A percentile compares a stretch with the other conserved stretches of the same genome.
These are phyloP conservation scores for Barbatosphaeria neglecta DNA, from an alignment of 495 filamentous ascomycete genomes.

Conservation along the genomic window DNA sequence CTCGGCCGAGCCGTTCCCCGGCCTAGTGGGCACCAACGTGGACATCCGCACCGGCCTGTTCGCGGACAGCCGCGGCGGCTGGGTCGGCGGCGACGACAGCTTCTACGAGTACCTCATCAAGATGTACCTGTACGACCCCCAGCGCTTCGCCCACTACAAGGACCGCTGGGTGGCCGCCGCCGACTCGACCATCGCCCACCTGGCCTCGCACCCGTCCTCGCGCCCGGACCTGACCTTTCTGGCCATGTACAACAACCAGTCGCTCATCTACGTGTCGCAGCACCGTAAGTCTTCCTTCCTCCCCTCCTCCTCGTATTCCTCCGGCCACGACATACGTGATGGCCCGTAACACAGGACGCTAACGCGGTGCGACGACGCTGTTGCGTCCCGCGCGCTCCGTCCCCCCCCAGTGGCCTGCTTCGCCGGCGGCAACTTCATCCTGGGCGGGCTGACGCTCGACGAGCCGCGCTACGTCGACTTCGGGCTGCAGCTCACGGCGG, in stretches of 20 bases:
- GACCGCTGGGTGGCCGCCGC: constrained; percentile 70
- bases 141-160: constrained; percentile 49
- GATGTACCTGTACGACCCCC: constrained; percentile 76
- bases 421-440: constrained; percentile 74
- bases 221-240: constrained; percentile 69
- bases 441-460: constrained; percentile 63
- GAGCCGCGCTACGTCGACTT: constrained; percentile 57
- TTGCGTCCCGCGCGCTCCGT: background rate
- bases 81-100: constrained; percentile 71
- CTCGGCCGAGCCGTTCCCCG: constrained; percentile 60
- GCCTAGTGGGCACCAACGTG: constrained; percentile 61
- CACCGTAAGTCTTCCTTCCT: constrained; percentile 39
- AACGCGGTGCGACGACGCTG: too few species aligned
- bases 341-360: too few species aligned
- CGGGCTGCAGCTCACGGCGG: constrained; percentile 60
- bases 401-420: constrained; percentile 55
- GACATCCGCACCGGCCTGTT: constrained; percentile 55
- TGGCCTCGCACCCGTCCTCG: constrained; percentile 57
- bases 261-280: constrained; percentile 40
- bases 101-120: constrained; percentile 94
- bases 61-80: constrained; percentile 54
- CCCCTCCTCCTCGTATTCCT: background rate
- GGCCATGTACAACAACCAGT: constrained; percentile 45
- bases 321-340: background rate
- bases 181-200: constrained; percentile 61